phyloP scores from a whole-genome alignment of 2,329 filamentous ascomycete species.

The Mycocentrospora acerina region DNA sequence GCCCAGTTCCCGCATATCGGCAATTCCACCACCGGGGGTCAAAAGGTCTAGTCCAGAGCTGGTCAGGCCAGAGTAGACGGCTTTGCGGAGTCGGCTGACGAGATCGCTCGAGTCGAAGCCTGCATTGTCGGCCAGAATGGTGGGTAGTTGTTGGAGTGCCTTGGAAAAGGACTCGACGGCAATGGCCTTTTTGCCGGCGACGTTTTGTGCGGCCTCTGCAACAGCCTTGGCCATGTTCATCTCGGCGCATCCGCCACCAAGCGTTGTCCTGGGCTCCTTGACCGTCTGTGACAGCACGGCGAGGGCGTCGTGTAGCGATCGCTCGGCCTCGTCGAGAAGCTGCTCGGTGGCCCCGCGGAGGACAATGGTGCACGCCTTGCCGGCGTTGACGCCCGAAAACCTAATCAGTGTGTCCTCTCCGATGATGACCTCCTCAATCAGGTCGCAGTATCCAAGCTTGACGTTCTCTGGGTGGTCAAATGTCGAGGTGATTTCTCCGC shows the following conservation, averaged over 20 bases:
- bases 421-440: conserved; percentile 98
- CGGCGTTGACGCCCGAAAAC: conserved; percentile 93
- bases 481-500: conserved; percentile 94
- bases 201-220: conserved; percentile 86
- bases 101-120: conserved; percentile 94
- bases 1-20: conserved; percentile 93
- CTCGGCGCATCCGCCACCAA: conserved; percentile 94
- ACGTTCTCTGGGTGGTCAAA: conserved; percentile 98
- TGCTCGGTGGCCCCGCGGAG: conserved; percentile 95
- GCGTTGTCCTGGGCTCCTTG: conserved; percentile 87
- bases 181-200: conserved; percentile 94
- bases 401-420: conserved; percentile 97
- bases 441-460: conserved; percentile 89
- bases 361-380: conserved; percentile 94
- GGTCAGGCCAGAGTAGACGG: conserved; percentile 91
- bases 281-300: conserved; percentile 97
- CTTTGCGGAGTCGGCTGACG: conserved; percentile 85
- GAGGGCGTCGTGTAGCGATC: conserved; percentile 91
- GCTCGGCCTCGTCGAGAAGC: conserved; percentile 93
- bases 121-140: conserved; percentile 95
- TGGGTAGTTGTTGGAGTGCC: conserved; percentile 89
- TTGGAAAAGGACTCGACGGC: conserved; percentile 88
- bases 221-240: conserved; percentile 99
- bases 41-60: conserved; percentile 88
- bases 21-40: conserved; percentile 86